Base-by-base conservation (phyloP, 169 alveolate genomes). In the Plasmodium reichenowi region DNA sequence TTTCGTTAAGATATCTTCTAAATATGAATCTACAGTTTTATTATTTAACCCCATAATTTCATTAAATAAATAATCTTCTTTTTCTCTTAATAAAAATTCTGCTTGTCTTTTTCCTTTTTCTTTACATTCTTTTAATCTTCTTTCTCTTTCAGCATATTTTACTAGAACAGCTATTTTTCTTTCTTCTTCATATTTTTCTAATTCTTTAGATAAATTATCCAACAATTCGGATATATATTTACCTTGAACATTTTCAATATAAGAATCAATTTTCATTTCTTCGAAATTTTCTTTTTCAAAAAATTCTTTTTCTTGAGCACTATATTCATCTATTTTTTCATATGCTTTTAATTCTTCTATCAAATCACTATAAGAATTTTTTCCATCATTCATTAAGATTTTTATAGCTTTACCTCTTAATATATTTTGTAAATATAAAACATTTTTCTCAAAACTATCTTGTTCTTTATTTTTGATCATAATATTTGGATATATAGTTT, bases 71-170 rank as follows among this genome's bases (percentile, higher is more conserved):
- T 62, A 83, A 70, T 83, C 91, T 83, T 83, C 91, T 72, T 83
- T 83, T 68, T 83, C 91, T 83, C 91, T 83, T 60, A 83, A 83
- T 83, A 83, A 68, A 56, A 68, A 56, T 60, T 83, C 91, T 17
- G 91, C 91, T 83, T 83, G 91, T 54, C 91, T 83, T 83, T 83
- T 83, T 56, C 91, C 91, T 72, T 83, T 83, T 56, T 83, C 91
- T 83, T 83, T 83, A 50, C 91, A 83, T 54, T 83, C 91, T 72
- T 83, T 83, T 58, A 83, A 56, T 56, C 91, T 52, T 26, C 91
- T 67, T 67, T 83, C 91, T 72, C 91, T 67, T 56, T 83, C 91
- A 17, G 91, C 91, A 83, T 83, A 83, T 83, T 83, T 83, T 2
- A 83, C 91, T 48, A 83, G 50, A 0, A 83, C 83, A 45, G 91